A percentile compares a stretch with the other conserved stretches of the same genome.
Evolutionary conservation across 345 rosid genomes (phyloP).

Genomic region (Lumnitzera littorea): DNA sequence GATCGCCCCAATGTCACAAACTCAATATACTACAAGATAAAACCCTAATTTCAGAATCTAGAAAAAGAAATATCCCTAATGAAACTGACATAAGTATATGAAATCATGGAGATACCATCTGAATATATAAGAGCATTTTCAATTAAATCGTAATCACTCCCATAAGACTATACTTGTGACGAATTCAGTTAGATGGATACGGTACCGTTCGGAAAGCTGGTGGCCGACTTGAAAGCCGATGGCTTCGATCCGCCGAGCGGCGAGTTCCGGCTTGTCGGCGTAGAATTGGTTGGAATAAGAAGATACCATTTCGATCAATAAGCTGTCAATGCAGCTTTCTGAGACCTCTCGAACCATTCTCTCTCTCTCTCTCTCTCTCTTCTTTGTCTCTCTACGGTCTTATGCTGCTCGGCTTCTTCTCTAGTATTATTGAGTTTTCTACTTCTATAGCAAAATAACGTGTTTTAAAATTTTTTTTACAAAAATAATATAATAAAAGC

Average conservation of each 20-base stretch:
- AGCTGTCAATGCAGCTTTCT: conserved; percentile 83
- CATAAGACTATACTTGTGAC: neutral
- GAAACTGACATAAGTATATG: neutral
- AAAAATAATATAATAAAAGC: too few relatives aligned
- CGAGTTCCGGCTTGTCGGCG: conserved; percentile 84
- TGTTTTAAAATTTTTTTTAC: too few relatives aligned
- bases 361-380: conserved; percentile 8
- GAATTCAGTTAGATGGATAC: neutral
- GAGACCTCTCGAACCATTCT: conserved; percentile 86
- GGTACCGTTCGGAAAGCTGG: conserved; percentile 95
- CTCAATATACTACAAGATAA: too few relatives aligned
- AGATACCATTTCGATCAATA: conserved; percentile 83
- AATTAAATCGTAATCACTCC: neutral
- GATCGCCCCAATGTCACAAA: too few relatives aligned
- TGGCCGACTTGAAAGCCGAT: conserved; percentile 99
- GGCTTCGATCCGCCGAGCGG: conserved; percentile 98
- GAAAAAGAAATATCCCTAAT: too few relatives aligned
- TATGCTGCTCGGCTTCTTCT: too few relatives aligned
- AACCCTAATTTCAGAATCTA: too few relatives aligned
- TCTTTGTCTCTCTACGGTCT: neutral
- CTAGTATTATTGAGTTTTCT: too few relatives aligned
- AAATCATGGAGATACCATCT: neutral
- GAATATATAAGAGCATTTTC: neutral
- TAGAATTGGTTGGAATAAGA: conserved; percentile 78
- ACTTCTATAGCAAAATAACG: too few relatives aligned